A percentile compares a stretch with the other conserved stretches of the same genome.
These are phyloP conservation scores for Oenanthe javanica DNA, from an alignment of 140 eudicot species.

Conservation along the genomic window DNA sequence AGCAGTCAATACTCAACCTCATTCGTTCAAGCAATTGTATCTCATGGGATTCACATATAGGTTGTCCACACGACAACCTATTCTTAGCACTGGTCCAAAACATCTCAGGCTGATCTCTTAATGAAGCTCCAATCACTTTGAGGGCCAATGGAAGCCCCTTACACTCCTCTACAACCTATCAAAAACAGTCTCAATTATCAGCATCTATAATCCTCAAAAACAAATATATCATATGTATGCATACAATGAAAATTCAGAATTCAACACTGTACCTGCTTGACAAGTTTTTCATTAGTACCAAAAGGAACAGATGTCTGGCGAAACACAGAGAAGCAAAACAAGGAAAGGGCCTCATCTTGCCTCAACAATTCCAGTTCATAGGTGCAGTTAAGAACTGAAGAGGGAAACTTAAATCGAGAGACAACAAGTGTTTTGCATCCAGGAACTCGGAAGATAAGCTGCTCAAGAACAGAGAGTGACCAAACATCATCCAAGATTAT, in stretches of 20 bases:
- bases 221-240: no score
- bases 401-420: conserved; percentile 63
- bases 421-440: conserved; percentile 77
- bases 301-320: conserved; percentile 46
- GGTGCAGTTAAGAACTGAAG: conserved; percentile 37
- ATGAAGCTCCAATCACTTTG: conserved; percentile 87
- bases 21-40: conserved; percentile 61
- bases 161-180: conserved; percentile 73
- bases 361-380: conserved; percentile 63
- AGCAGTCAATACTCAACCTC: conserved; percentile 59
- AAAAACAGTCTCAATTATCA: conserved; percentile 2
- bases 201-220: neutral
- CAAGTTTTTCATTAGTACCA: conserved; percentile 38
- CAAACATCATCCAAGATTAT: conserved; percentile 89
- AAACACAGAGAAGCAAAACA: conserved; percentile 72
- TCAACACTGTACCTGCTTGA: conserved; percentile 49
- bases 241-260: neutral
- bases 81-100: conserved; percentile 71
- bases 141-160: conserved; percentile 87
- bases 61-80: conserved; percentile 60
- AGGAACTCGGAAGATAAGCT: conserved; percentile 51
- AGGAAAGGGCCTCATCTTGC: conserved; percentile 54
- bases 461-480: conserved; percentile 59
- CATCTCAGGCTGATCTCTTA: conserved; percentile 67
- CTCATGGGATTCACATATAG: conserved; percentile 70